phyloP scores from a whole-genome alignment of 169 alveolate genomes.

The Plasmodium sp. region DNA sequence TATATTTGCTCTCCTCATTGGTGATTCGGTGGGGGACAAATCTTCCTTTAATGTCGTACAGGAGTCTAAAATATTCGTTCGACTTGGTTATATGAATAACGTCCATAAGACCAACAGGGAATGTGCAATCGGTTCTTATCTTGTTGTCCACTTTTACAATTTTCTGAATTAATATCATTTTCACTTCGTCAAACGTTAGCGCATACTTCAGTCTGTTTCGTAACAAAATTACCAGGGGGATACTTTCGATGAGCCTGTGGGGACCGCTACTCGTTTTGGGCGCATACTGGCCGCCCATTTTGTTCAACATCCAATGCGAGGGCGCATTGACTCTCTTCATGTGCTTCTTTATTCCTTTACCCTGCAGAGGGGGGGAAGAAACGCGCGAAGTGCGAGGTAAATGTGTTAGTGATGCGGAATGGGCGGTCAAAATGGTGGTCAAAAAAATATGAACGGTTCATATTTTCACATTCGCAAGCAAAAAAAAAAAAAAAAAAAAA shows the following conservation, averaged over 20 bases:
- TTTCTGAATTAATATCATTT: slow-evolving; percentile 96
- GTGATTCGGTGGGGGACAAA: slow-evolving; percentile 95
- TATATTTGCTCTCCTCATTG: slow-evolving; percentile 96
- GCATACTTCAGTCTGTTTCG: slow-evolving; percentile 96
- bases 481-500: not conserved
- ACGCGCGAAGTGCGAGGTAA: not conserved
- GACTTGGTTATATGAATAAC: slow-evolving; percentile 95
- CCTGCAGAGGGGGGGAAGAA: slow-evolving; percentile 79
- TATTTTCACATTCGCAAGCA: not conserved
- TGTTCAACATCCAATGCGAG: slow-evolving; percentile 98
- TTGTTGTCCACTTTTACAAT: slow-evolving; percentile 96
- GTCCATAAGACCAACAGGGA: slow-evolving; percentile 99
- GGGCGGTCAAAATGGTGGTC: not conserved
- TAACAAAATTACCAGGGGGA: slow-evolving; percentile 95
- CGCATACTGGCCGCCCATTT: slow-evolving; percentile 96
- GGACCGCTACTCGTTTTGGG: slow-evolving; percentile 96
- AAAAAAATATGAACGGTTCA: not conserved
- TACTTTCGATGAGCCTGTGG: slow-evolving; percentile 97
- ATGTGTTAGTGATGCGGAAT: not conserved
- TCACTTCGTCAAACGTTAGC: slow-evolving; percentile 95
- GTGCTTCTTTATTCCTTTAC: slow-evolving; percentile 99
- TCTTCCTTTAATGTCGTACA: slow-evolving; percentile 98
- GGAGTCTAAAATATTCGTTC: slow-evolving; percentile 95
- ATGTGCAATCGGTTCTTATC: slow-evolving; percentile 96
- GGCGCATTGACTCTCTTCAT: slow-evolving; percentile 99